phyloP scores from a whole-genome alignment of 805 yeast species.

The Candida nanaspora region DNA sequence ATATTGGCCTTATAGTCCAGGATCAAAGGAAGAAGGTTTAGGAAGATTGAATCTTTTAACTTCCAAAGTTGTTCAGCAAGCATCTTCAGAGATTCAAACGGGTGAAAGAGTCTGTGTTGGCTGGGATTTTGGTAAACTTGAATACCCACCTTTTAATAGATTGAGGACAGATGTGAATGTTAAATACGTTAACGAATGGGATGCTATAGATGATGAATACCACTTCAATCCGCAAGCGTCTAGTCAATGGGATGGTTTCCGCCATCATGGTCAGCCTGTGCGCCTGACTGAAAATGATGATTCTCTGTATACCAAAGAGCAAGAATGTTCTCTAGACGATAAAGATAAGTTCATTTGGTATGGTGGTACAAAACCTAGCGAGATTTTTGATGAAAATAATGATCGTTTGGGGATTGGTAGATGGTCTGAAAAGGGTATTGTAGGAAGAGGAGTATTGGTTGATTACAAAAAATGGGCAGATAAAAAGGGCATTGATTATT shows the following conservation, averaged over 20 bases:
- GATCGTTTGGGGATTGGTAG: slow-evolving; percentile 7
- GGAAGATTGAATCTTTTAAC: slow-evolving; percentile 8
- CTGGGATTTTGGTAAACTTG: slow-evolving; percentile 7
- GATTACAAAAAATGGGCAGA: slow-evolving; percentile 25
- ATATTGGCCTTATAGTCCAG: slow-evolving; percentile 7
- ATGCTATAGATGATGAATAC: slow-evolving; percentile 18
- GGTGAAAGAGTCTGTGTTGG: slow-evolving; percentile 9
- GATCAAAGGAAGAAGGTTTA: slow-evolving; percentile 7
- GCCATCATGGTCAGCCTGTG: slow-evolving; percentile 20
- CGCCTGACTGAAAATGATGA: slow-evolving; percentile 10
- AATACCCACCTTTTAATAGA: slow-evolving; percentile 7
- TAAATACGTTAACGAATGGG: slow-evolving; percentile 4
- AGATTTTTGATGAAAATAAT: slow-evolving; percentile 4
- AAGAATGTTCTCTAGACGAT: slow-evolving; percentile 6
- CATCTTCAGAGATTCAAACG: slow-evolving; percentile 8
- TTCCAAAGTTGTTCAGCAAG: slow-evolving; percentile 4
- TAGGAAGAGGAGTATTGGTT: slow-evolving; percentile 25
- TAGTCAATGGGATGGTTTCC: slow-evolving; percentile 23
- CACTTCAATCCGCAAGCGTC: slow-evolving; percentile 21
- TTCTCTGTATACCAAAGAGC: slow-evolving; percentile 14
- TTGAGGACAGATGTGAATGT: slow-evolving; percentile 2
- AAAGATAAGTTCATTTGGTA: slow-evolving; percentile 6
- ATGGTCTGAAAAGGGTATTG: slow-evolving; percentile 23
- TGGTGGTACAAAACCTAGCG: slow-evolving; percentile 5
- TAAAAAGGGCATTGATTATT: slow-evolving; percentile 17